Conservation (phyloP, 2,329 filamentous ascomycete genomes). For the Fusarium staphyleae region DNA sequence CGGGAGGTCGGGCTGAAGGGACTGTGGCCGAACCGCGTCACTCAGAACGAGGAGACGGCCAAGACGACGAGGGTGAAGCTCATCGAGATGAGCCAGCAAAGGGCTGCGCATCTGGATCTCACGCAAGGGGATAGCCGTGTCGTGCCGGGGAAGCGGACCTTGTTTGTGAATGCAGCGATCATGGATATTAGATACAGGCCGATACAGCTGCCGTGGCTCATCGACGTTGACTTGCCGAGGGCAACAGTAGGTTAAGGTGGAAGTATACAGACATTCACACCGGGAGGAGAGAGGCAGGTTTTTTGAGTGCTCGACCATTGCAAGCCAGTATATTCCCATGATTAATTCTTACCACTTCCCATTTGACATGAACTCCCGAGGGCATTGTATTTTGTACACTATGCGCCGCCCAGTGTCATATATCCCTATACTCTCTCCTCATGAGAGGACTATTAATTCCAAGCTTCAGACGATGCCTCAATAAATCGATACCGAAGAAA, state of each 20-base stretch:
- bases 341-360: slow-evolving; percentile 19
- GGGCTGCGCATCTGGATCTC: slow-evolving; percentile 50
- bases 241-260: not conserved
- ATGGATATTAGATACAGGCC: slow-evolving; percentile 52
- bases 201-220: slow-evolving; percentile 59
- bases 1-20: slow-evolving; percentile 45
- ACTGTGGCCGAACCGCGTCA: slow-evolving; percentile 29
- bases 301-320: slow-evolving; percentile 13
- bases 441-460: slow-evolving; percentile 13
- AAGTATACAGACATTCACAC: too few species aligned
- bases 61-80: slow-evolving; percentile 26
- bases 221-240: slow-evolving; percentile 55
- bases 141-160: slow-evolving; percentile 54
- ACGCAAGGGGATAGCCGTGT: slow-evolving; percentile 44
- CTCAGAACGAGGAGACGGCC: slow-evolving; percentile 24
- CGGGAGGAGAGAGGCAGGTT: too few species aligned
- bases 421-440: not conserved
- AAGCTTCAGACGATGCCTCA: not conserved
- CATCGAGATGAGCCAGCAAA: slow-evolving; percentile 35
- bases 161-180: slow-evolving; percentile 68
- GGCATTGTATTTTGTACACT: not conserved
- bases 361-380: slow-evolving; percentile 11
- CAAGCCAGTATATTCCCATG: slow-evolving; percentile 24
- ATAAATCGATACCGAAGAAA: not conserved
- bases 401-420: slow-evolving; percentile 4